phyloP scores from a whole-genome alignment of 441 rosid species.

The Macaranga tanarius region DNA sequence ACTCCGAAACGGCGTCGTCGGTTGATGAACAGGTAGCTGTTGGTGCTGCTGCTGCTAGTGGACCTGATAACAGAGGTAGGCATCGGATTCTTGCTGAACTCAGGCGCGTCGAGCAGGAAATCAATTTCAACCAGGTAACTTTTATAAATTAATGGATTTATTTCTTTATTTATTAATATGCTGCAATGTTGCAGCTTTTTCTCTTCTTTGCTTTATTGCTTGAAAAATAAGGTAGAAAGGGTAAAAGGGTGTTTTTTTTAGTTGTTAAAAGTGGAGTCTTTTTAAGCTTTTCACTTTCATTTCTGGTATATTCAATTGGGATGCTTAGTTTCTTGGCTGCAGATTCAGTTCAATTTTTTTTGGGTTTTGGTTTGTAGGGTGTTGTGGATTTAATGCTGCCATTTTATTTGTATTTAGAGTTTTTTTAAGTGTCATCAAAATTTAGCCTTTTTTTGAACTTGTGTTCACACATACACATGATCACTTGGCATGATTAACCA shows the following conservation, averaged over 20 bases:
- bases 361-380: background rate
- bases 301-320: background rate
- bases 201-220: background rate
- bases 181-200: slow-evolving; percentile 6
- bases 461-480: no score
- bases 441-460: no score
- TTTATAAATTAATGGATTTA: background rate
- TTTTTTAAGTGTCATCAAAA: background rate
- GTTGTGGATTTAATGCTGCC: background rate
- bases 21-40: slow-evolving; percentile 36
- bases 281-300: background rate
- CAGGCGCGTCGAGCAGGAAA: slow-evolving; percentile 84
- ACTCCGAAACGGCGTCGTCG: slow-evolving; percentile 39
- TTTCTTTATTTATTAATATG: background rate
- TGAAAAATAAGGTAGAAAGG: background rate
- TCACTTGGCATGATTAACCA: background rate
- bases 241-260: slow-evolving; percentile 2
- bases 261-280: background rate
- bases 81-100: slow-evolving; percentile 89
- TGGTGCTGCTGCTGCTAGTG: slow-evolving; percentile 21
- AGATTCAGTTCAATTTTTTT: background rate
- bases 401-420: slow-evolving; percentile 7
- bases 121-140: slow-evolving; percentile 71
- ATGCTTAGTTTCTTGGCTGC: background rate
- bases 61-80: slow-evolving; percentile 67